phyloP scores from a whole-genome alignment of 164 flowering plant species.

The Nymphaea thermarum region DNA sequence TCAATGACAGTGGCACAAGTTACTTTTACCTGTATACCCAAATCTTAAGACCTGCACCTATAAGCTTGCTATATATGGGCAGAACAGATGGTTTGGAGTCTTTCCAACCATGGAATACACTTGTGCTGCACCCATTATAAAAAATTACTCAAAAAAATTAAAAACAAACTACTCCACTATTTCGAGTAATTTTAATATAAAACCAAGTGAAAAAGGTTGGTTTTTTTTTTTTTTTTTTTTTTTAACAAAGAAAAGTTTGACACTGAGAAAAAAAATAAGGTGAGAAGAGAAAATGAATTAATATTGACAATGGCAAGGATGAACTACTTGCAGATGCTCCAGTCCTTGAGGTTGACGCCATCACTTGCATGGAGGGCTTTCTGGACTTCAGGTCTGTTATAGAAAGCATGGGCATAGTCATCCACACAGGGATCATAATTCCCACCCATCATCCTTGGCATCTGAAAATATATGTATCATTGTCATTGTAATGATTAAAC shows the following conservation, averaged over 20 bases:
- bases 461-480: constrained; percentile 20
- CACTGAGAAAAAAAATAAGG: not conserved
- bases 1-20: not conserved
- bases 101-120: constrained; percentile 42
- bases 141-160: too few species aligned
- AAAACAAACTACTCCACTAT: too few species aligned
- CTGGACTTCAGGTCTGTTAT: constrained; percentile 79
- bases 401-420: constrained; percentile 49
- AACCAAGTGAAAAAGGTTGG: not conserved
- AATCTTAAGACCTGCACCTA: constrained; percentile 68
- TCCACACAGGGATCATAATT: constrained; percentile 84
- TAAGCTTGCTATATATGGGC: constrained; percentile 81
- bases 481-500: not conserved
- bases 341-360: constrained; percentile 44
- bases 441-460: constrained; percentile 82
- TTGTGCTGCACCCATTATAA: constrained; percentile 31
- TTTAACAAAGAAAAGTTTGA: not conserved
- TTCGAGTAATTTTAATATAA: too few species aligned
- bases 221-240: too few species aligned
- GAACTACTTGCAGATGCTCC: constrained; percentile 96
- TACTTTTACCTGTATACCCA: constrained; percentile 84
- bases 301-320: not conserved
- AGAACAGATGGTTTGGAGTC: constrained; percentile 59
- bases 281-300: not conserved
- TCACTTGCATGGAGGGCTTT: constrained; percentile 82